A percentile compares a stretch with the other conserved stretches of the same genome.
Evolutionary conservation across 169 alveolate species (phyloP).

Genomic region (Toxoplasma gondii): DNA sequence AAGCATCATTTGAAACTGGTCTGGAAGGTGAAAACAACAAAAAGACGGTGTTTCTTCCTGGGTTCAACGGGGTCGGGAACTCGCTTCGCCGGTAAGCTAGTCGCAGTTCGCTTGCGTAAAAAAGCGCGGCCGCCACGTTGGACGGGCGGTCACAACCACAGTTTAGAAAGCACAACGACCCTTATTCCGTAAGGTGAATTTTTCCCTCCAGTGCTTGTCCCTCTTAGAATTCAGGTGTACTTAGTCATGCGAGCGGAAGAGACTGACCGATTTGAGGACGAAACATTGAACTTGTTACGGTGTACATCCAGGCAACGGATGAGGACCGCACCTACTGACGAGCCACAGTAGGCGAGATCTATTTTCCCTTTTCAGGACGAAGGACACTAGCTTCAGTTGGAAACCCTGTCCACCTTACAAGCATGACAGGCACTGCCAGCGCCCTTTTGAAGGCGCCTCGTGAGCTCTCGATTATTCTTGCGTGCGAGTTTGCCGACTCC

Average conservation of each 20-base stretch:
- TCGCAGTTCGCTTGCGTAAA: too few relatives aligned
- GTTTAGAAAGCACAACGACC: too few relatives aligned
- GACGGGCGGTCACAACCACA: too few relatives aligned
- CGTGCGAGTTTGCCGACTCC: slow-evolving; percentile 70
- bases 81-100: too few relatives aligned
- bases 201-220: too few relatives aligned
- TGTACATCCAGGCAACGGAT: background rate
- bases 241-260: background rate
- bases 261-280: background rate
- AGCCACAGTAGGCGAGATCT: background rate
- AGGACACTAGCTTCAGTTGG: background rate
- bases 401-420: background rate
- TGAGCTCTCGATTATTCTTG: slow-evolving; percentile 35
- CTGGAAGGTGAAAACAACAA: too few relatives aligned
- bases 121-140: too few relatives aligned
- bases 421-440: background rate
- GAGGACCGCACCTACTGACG: background rate
- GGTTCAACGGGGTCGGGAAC: too few relatives aligned
- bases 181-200: too few relatives aligned
- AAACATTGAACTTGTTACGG: background rate
- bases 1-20: too few relatives aligned
- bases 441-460: slow-evolving; percentile 48
- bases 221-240: background rate
- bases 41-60: too few relatives aligned
- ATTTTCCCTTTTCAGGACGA: background rate